A percentile compares a stretch with the other conserved stretches of the same genome.
Conservation (phyloP, 73 alveolate genomes). For the Uronychia binucleata region DNA sequence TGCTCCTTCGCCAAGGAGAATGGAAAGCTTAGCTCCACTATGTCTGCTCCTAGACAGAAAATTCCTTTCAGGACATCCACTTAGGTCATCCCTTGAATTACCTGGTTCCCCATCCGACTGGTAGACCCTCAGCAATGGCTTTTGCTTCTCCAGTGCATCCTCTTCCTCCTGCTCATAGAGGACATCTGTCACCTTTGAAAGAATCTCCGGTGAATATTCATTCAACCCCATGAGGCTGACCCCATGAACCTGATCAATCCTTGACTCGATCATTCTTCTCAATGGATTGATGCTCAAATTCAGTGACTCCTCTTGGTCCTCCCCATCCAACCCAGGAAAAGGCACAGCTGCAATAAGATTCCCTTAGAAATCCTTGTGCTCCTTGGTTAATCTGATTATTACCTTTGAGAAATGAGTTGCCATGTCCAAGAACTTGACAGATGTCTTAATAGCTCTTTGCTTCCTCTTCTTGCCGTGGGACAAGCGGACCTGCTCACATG, state of each 20-base stretch:
- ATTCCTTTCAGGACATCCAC: neutral
- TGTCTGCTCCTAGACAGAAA: neutral
- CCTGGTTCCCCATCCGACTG: neutral
- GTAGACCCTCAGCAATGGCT: no score
- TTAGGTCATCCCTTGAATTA: no score
- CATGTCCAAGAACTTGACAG: slow-evolving; percentile 2
- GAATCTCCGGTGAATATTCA: no score
- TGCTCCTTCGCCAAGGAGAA: neutral
- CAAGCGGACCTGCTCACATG: slow-evolving; percentile 29
- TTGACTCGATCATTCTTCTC: neutral
- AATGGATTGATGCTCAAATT: neutral
- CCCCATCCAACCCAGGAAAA: neutral
- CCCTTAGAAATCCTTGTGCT: neutral
- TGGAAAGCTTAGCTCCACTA: neutral
- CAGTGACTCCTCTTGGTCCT: neutral
- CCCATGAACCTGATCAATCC: neutral
- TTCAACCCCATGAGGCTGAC: neutral
- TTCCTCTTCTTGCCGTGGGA: slow-evolving; percentile 23
- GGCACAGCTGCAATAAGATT: neutral
- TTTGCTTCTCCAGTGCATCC: no score
- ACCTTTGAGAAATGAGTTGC: neutral
- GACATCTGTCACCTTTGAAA: no score
- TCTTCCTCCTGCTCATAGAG: no score
- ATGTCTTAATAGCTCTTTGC: slow-evolving; percentile 26
- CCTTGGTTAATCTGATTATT: neutral